Evolutionary conservation across 2,329 filamentous ascomycete species (phyloP), one percentile per base, ranked within the genome.

Genomic region (Gaeumannomyces sp.): DNA sequence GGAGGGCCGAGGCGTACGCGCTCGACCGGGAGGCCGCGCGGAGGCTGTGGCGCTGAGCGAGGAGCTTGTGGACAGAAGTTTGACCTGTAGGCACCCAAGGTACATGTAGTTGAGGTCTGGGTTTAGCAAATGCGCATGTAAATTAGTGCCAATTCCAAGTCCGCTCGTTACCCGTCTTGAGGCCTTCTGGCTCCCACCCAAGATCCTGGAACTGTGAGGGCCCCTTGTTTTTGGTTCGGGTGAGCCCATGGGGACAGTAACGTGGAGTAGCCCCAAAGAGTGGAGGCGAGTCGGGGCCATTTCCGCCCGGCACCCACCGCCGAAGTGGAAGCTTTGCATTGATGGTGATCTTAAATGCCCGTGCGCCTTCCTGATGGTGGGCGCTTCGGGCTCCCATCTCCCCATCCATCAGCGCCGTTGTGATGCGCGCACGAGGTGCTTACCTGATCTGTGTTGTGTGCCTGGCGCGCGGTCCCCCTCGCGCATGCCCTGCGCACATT

Each of bases 21-120:
- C 33, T 61, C 16, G 59, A 66, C 64, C 69, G 56, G 65, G 66
- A 66, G 33, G 68, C 69, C 61, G 78, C 79, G 1, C 74, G 76
- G 63, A 77, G 70, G 69, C 70, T 81, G 60, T 81, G 79, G 72
- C 72, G 53, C 35, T 79, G 59, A 79, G 76, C n/a, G 76, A 79
- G 72, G 69, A 76, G 68, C 68, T 80, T 59, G 77, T 80, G 13
- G 73, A 2, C 71, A 79, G 62, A 69, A 73, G 59, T 78, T 78
- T 66, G 53, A 57, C 63, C 50, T 16, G 50, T 66, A 62, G 33
- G n/a, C n/a, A n/a, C n/a, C n/a, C n/a, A n/a, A n/a, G n/a, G n/a
- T n/a, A n/a, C n/a, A n/a, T n/a, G n/a, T n/a, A 11, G 8, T 10
- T 31, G 29, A 4, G 4, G 29, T 31, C 7, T 11, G 31, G 31